Conservation (phyloP, 345 rosid species). For the Turnera subulata region DNA sequence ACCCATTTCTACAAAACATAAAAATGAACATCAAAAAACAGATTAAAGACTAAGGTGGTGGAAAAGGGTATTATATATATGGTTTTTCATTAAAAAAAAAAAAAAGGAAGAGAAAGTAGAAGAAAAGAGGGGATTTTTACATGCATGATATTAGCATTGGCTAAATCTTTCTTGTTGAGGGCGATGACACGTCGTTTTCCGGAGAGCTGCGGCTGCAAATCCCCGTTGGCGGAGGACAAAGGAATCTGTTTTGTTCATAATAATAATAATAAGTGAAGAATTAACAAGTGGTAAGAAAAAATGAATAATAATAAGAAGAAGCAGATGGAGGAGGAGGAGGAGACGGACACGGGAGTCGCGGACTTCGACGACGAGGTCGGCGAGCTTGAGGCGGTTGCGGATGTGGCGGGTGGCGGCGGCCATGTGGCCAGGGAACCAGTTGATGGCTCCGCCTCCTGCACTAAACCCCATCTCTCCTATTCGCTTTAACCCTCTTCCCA, state of each 20-base stretch:
- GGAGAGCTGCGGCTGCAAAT: slow-evolving; percentile 69
- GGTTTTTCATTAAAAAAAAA: too few species aligned
- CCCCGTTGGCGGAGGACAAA: slow-evolving; percentile 72
- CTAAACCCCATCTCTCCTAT: slow-evolving; percentile 82
- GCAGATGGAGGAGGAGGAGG: not conserved
- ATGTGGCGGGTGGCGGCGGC: slow-evolving; percentile 96
- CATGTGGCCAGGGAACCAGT: slow-evolving; percentile 99
- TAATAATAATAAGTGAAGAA: not conserved
- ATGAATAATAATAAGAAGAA: not conserved
- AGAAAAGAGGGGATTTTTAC: slow-evolving; percentile 23
- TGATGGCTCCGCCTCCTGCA: slow-evolving; percentile 73
- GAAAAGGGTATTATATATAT: too few species aligned
- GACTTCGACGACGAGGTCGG: slow-evolving; percentile 94
- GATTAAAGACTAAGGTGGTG: too few species aligned
- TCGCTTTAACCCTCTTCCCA: slow-evolving; percentile 19
- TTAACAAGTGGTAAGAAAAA: not conserved
- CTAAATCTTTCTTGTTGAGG: slow-evolving; percentile 89
- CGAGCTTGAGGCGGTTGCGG: slow-evolving; percentile 78
- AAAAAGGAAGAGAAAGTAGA: not conserved
- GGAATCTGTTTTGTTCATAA: slow-evolving; percentile 95
- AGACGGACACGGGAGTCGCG: slow-evolving; percentile 84
- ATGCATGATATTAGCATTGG: slow-evolving; percentile 73
- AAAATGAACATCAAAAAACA: too few species aligned
- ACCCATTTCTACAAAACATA: slow-evolving; percentile 70
- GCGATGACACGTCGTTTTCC: slow-evolving; percentile 80